Evolutionary conservation across 2,329 filamentous ascomycete species (phyloP), one percentile per base, ranked within the genome.

Genomic region (Ophiosphaerella korrae): DNA sequence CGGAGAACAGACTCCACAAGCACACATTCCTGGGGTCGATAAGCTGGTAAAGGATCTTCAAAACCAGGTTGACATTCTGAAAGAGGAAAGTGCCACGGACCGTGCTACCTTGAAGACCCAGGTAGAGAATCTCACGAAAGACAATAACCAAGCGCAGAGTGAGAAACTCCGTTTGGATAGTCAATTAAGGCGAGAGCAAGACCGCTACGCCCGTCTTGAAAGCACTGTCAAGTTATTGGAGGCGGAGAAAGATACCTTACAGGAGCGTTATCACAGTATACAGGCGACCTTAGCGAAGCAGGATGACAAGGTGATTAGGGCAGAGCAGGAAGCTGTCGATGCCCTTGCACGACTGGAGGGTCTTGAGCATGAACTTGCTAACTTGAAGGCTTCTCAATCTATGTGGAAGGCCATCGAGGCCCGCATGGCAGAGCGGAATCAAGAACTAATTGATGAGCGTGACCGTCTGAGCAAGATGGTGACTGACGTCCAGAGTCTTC

Each of bases 321-420:
- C 93, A 24, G 92, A 91, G 0, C 93, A 97, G 73, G 93, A 99
- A 63, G 82, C 97, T 5, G 86, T 97, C 8, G 94, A 97, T 71
- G 87, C 89, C 5, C 88, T 87, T 70, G 88, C 88, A 29, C 77
- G 93, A 45, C 80, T 89, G 3, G 93, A 99, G 67, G 92, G 91
- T 66, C 84, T 97, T 74, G 88, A 92, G 45, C 92, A 91, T 58
- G 94, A 99, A 71, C 91, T 88, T 46, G 88, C 92, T 13, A 97
- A 97, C 67, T 83, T 97, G 31, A 96, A 96, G 73, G 92, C 93
- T 0, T 93, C 97, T 74, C 96, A 96, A 76, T 89, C 91, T 33
- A 81, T 99, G 8, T 96, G 90, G 89, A 96, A 94, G 77, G 90
- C 88, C 48, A 96, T 97, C 31, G 92, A 97, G 70, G 88, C 89